phyloP scores from a whole-genome alignment of 108 stramenopile species.

The Fragilaria radians region DNA sequence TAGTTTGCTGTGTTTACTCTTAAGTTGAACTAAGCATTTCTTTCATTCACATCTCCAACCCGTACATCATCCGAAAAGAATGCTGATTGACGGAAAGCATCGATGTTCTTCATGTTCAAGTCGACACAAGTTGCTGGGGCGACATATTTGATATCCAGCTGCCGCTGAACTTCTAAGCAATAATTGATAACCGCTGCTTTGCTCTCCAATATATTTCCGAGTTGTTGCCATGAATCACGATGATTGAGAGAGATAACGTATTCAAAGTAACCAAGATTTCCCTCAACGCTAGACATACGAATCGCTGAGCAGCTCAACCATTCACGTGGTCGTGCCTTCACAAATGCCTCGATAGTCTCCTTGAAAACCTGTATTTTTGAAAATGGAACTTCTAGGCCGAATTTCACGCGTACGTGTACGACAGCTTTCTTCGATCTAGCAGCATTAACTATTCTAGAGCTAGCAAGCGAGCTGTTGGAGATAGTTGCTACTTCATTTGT shows the following conservation, averaged over 20 bases:
- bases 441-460: constrained; percentile 54
- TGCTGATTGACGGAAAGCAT: too few species aligned
- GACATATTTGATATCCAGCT: constrained; percentile 56
- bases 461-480: constrained; percentile 57
- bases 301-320: constrained; percentile 48
- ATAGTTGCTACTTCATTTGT: constrained; percentile 66
- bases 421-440: constrained; percentile 57
- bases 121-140: constrained; percentile 13
- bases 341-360: constrained; percentile 50
- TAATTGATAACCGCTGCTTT: constrained; percentile 52
- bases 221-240: constrained; percentile 35
- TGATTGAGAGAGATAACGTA: constrained; percentile 45
- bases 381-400: constrained; percentile 39
- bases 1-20: too few species aligned
- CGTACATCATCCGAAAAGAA: too few species aligned
- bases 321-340: constrained; percentile 56
- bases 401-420: constrained; percentile 43
- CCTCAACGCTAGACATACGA: constrained; percentile 43
- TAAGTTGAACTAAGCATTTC: too few species aligned
- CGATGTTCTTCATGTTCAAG: constrained; percentile 2
- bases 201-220: constrained; percentile 44
- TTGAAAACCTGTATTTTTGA: constrained; percentile 44
- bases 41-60: too few species aligned
- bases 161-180: constrained; percentile 54
- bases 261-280: constrained; percentile 53